Base-by-base conservation (phyloP, 164 flowering plant species). In the Magnolia changhungtana region DNA sequence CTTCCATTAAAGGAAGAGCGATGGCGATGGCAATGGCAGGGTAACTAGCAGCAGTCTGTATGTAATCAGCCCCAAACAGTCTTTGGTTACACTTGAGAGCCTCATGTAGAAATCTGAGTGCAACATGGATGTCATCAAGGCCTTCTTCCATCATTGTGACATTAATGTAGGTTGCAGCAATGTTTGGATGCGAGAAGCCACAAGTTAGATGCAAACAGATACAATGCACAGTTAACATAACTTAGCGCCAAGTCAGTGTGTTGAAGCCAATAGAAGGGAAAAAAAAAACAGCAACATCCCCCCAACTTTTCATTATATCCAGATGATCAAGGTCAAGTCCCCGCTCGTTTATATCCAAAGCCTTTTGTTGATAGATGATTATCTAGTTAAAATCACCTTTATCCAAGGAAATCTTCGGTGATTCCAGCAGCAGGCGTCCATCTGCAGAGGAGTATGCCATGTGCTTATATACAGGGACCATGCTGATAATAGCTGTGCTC, bases 131-230 rank as follows among this genome's bases (percentile, higher is more conserved):
- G 80, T 94, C 91, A 5, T 97, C 97, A 79, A 94, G 80, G 75
- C 98, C 97, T 90, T 95, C 98, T 83, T 95, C 98, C 98, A 95
- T 95, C 98, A 95, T 93, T 77, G 98, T 96, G 50, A 93, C 96
- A 77, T 94, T 94, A n/a, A 94, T 94, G 63, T 92, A 94, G 4
- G 98, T 94, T 67, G 98, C 98, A 82, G 98, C 98, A 50, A 97
- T 94, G 58, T 94, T 92, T 81, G 98, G 98, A 80, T 94, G 98
- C 63, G 98, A 90, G 24, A 93, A 92, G 16, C 98, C 97, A 77
- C 97, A 95, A 8, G 96, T 95, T 50, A 95, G 80, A 81, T 95
- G 98, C 80, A 95, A 82, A n/a, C 72, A 95, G 97, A 86, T 90
- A 95, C 73, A 95, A 75, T 31, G 98, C 97, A 29, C 98, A 96